Evolutionary conservation across 345 rosid species (phyloP).

Genomic region (Turritis glabra): DNA sequence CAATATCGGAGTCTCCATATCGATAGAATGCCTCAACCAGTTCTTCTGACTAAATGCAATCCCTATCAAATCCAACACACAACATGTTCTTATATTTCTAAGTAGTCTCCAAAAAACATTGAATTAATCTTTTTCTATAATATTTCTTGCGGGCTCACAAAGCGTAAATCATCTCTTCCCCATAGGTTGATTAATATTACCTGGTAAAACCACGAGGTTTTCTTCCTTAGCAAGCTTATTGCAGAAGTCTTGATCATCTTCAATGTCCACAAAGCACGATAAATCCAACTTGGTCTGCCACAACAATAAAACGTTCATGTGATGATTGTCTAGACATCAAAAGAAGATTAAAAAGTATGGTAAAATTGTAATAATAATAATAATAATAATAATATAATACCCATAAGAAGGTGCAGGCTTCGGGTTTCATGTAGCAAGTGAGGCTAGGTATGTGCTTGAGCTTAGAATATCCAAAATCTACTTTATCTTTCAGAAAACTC

Average conservation of each 20-base stretch:
- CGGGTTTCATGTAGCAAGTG: slow-evolving; percentile 57
- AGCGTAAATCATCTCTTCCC: no score
- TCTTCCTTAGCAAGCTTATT: slow-evolving; percentile 30
- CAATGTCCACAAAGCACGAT: slow-evolving; percentile 9
- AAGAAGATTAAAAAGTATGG: background rate
- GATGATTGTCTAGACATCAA: background rate
- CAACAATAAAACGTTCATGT: background rate
- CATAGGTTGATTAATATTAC: no score
- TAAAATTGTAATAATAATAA: background rate
- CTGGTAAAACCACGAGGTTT: slow-evolving; percentile 30
- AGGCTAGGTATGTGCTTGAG: slow-evolving; percentile 58
- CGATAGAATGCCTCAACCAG: slow-evolving; percentile 34
- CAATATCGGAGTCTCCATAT: slow-evolving; percentile 21
- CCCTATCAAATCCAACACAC: slow-evolving; percentile 43
- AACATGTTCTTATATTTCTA: background rate
- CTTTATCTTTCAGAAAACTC: slow-evolving; percentile 43
- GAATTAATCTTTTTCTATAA: no score
- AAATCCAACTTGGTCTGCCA: background rate
- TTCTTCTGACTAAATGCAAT: slow-evolving; percentile 43
- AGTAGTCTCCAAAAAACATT: no score
- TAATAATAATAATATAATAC: slow-evolving; percentile 32
- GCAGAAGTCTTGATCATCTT: slow-evolving; percentile 24
- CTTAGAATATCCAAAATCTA: slow-evolving; percentile 43
- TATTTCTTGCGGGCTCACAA: no score
- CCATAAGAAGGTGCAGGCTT: slow-evolving; percentile 68